Base-by-base conservation (phyloP, 257 asterid species). In the Misopates orontium region DNA sequence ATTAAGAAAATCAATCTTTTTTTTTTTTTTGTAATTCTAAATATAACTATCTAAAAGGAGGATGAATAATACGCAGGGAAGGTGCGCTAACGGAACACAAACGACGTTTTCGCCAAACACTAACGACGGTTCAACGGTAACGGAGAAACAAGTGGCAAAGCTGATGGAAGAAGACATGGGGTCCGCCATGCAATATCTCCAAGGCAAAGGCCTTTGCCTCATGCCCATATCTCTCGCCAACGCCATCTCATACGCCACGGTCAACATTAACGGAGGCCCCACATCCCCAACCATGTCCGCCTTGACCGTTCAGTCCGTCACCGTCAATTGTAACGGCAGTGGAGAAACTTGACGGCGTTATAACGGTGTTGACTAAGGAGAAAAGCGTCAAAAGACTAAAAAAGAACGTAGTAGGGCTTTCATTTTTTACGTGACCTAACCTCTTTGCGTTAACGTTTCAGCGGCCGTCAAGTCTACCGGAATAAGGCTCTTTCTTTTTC, bases 141-240 rank as follows among this genome's bases (percentile, higher is more conserved):
- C 96, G 68, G 98, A 91, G 82, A 86, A 91, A 48, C 96, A 91
- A 77, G 96, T 91, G 82, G 91, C 86, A 24, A 91, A 89, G 85
- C 76, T 91, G 63, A 89, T 91, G 98, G 98, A 91, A 36, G 95
- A 91, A 32, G 98, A 91, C 52, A 91, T 91, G 98, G 96, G 98
- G 0, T 82, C 98, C 1, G 98, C 98, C 64, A 89, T 91, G 98
- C 98, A 91, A 68, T 91, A 91, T 62, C 95, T 91, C 9, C 98
- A 89, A 56, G 96, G 98, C 13, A 91, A 91, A 69, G 98, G 98
- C 11, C 85, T 91, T 0, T 91, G 98, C 79, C 90, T 91, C 36
- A 91, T 91, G 98, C 98, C 98, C 31, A 85, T 91, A n/a, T 91
- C 98, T 1, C 80, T 91, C 15, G 98, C 96, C 54, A 83, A 91